A percentile compares a stretch with the other conserved stretches of the same genome.
Conservation (phyloP, 805 yeast species). For the Lipomyces spencermartinsiae region DNA sequence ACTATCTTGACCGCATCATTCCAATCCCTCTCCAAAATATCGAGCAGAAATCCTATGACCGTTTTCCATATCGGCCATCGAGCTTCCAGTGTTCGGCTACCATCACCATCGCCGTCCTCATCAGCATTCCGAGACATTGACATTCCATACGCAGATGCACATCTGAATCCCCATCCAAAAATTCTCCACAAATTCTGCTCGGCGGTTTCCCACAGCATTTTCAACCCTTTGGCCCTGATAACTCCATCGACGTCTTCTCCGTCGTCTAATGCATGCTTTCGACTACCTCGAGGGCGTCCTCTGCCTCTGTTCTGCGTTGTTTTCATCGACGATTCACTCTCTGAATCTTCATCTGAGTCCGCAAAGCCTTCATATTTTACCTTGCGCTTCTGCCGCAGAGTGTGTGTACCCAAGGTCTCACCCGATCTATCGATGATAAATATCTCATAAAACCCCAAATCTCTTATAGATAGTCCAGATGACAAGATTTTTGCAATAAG, state of each 20-base stretch:
- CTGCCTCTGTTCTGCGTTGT: background rate
- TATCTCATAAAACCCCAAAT: constrained; percentile 24
- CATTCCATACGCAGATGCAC: constrained; percentile 27
- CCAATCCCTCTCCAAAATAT: constrained; percentile 28
- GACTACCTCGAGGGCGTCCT: background rate
- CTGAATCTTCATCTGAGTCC: background rate
- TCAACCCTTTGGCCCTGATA: constrained; percentile 15
- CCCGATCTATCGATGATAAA: constrained; percentile 10
- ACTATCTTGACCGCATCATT: constrained; percentile 3
- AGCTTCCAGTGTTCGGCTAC: constrained; percentile 12
- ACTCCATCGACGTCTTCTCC: background rate
- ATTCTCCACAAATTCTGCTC: constrained; percentile 28
- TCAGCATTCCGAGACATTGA: background rate
- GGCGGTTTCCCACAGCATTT: constrained; percentile 21
- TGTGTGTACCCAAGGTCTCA: background rate
- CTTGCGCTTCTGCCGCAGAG: background rate
- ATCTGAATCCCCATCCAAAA: constrained; percentile 33
- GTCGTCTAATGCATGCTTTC: background rate
- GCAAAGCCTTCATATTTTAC: background rate
- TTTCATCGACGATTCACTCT: background rate
- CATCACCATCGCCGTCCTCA: constrained; percentile 4
- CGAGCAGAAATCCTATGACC: constrained; percentile 11
- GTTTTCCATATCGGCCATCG: constrained; percentile 30
- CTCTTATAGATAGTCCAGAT: constrained; percentile 21
- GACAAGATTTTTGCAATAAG: constrained; percentile 18